A percentile compares a stretch with the other conserved stretches of the same genome.
Conservation (phyloP, 495 filamentous ascomycete species). For the Entonaema liquescens region DNA sequence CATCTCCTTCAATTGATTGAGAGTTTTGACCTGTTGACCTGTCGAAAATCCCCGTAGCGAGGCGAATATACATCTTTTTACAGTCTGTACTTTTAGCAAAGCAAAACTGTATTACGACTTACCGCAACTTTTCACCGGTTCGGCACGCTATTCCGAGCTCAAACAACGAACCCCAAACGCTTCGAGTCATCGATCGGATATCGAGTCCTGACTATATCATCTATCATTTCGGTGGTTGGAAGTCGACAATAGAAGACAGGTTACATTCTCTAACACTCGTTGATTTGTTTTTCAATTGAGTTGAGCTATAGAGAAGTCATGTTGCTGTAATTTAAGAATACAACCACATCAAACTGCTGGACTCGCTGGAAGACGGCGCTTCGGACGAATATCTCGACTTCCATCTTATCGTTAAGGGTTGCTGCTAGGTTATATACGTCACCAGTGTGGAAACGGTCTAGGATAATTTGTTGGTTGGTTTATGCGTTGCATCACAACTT, state of each 20-base stretch:
- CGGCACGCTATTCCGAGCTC: conserved; percentile 28
- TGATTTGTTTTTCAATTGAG: conserved; percentile 28
- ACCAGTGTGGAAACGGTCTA: background rate
- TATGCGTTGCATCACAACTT: conserved; percentile 9
- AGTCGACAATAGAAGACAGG: background rate
- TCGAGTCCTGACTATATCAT: conserved; percentile 17
- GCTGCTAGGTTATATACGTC: background rate
- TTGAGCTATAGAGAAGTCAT: conserved; percentile 21
- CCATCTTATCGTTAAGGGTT: background rate
- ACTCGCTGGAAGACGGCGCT: conserved; percentile 21
- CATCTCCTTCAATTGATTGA: conserved; percentile 38
- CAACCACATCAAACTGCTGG: conserved; percentile 14
- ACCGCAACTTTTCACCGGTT: conserved; percentile 57
- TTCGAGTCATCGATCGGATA: conserved; percentile 23
- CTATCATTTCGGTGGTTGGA: conserved; percentile 1
- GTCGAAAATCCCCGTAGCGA: conserved; percentile 6
- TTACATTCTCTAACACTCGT: background rate
- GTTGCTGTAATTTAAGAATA: conserved; percentile 31
- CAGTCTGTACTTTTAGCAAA: conserved; percentile 22
- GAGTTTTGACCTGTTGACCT: conserved; percentile 10
- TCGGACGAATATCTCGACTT: conserved; percentile 2
- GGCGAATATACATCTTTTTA: conserved; percentile 4
- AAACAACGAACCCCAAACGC: conserved; percentile 19
- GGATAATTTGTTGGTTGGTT: conserved; percentile 3
- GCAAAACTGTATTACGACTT: conserved; percentile 55